Base-by-base conservation (phyloP, 768 basidiomycete species). In the Amanita phalloides region DNA sequence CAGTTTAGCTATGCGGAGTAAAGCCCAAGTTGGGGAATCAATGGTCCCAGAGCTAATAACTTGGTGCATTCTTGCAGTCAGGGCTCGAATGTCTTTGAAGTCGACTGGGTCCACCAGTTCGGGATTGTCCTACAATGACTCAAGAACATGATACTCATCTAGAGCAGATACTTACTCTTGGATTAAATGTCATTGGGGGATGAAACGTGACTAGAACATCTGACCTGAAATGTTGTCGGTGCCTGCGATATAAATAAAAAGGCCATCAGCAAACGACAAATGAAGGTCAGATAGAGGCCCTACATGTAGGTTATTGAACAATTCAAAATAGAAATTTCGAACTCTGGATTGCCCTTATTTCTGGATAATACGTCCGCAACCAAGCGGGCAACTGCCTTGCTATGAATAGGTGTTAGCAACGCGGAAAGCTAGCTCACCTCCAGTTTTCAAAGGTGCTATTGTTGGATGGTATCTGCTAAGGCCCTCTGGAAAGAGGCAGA, bases 361-460 rank as follows among this genome's bases (percentile, higher is more conserved):
- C 81, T 75, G 11, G 82, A 77, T 26, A 94, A 69, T 6, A 86
- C 76, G 59, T 90, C 86, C 11, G 87, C 87, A 13, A 90, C 76
- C 56, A 93, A 73, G 42, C 91, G 78, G 5, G 90, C 86, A 21
- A 89, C 90, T 89, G 51, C 35, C 55, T 30, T n/a, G 53, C 21
- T n/a, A 13, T 14, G n/a, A 45, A 28, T 47, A 48, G 14, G 54
- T 39, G 45, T 35, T n/a, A 10, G 5, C 25, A 13, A 20, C 11
- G 21, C 28, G 11, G 44, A 53, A 51, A 17, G 26, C 10, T 17
- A 2, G 63, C 71, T 42, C 49, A 86, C 87, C 86, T 64, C 91
- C 91, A 8, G 90, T 91, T 64, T 90, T 90, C 47, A 94, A 64
- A 3, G 90, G 88, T 3, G 90, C 86, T 49, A 94, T 86, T n/a